Conservation (phyloP, 2,329 filamentous ascomycete genomes). For the Colletotrichum spinosum region DNA sequence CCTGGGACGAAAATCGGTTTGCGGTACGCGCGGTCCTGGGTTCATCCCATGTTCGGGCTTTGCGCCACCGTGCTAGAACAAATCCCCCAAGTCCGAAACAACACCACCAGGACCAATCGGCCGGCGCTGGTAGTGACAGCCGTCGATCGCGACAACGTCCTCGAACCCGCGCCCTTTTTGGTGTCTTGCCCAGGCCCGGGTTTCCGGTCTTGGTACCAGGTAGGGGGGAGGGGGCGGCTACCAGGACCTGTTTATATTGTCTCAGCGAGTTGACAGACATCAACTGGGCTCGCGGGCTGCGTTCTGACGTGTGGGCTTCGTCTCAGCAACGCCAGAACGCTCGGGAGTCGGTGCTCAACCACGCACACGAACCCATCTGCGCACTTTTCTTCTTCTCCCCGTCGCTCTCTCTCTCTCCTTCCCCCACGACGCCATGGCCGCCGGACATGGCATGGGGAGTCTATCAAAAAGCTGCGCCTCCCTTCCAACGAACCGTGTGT, state of each 20-base stretch:
- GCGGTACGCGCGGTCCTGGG: slow-evolving; percentile 9
- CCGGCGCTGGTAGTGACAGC: slow-evolving; percentile 5
- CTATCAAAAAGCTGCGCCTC: slow-evolving; percentile 37
- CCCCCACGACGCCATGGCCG: slow-evolving; percentile 28
- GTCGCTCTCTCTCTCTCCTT: not conserved
- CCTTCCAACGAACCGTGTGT: slow-evolving; percentile 12
- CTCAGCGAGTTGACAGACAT: not conserved
- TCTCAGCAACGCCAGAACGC: slow-evolving; percentile 24
- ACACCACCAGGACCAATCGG: not conserved
- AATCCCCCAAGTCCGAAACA: slow-evolving; percentile 30
- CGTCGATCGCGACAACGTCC: slow-evolving; percentile 2
- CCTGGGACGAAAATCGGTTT: slow-evolving; percentile 2
- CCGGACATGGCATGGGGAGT: slow-evolving; percentile 32
- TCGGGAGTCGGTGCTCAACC: slow-evolving; percentile 30
- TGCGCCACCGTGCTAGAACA: slow-evolving; percentile 25
- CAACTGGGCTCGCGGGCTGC: slow-evolving; percentile 22
- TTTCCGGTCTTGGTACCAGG: slow-evolving; percentile 10
- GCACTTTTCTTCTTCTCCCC: slow-evolving; percentile 1
- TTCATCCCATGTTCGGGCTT: slow-evolving; percentile 34
- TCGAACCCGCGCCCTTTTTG: not conserved
- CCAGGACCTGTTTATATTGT: slow-evolving; percentile 9
- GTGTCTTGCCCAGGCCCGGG: slow-evolving; percentile 11
- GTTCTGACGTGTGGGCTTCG: slow-evolving; percentile 30
- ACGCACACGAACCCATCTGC: slow-evolving; percentile 1
- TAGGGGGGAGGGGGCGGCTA: no score